Evolutionary conservation across 1,284 basidiomycete species (phyloP).

Genomic region (Thelephora terrestris): DNA sequence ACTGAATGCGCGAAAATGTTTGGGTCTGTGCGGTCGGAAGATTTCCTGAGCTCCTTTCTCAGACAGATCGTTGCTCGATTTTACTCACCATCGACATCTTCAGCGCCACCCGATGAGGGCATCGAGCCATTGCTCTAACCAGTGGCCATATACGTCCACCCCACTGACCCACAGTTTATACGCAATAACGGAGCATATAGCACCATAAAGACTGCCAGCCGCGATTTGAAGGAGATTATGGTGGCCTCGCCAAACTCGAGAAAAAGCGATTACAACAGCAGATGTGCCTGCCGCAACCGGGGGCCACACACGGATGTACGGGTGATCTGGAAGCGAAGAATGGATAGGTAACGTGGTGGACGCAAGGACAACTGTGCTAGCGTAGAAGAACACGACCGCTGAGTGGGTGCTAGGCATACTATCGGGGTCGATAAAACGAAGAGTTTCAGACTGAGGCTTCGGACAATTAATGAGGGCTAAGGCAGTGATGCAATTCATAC

Average conservation of each 20-base stretch:
- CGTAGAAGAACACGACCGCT: constrained; percentile 64
- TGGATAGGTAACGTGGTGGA: constrained; percentile 42
- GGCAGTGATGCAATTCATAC: constrained; percentile 26
- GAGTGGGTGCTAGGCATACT: constrained; percentile 91
- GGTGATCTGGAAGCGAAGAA: constrained; percentile 30
- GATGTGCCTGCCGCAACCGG: constrained; percentile 41
- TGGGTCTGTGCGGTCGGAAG: no score
- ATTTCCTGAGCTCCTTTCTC: no score
- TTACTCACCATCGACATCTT: no score
- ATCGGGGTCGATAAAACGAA: constrained; percentile 7
- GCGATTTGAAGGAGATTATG: constrained; percentile 70
- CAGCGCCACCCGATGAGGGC: not conserved
- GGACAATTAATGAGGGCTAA: not conserved
- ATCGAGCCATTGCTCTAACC: not conserved
- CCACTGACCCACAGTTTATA: not conserved
- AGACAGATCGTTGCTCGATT: no score
- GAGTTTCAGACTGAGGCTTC: not conserved
- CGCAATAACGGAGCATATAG: constrained; percentile 19
- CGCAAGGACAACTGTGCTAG: constrained; percentile 55
- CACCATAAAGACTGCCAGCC: constrained; percentile 56
- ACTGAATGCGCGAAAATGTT: no score
- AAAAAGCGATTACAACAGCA: constrained; percentile 30
- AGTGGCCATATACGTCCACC: not conserved
- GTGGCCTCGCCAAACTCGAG: constrained; percentile 72
- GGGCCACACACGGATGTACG: constrained; percentile 28